phyloP scores from a whole-genome alignment of 805 yeast genomes.

The Starmerella bombi region DNA sequence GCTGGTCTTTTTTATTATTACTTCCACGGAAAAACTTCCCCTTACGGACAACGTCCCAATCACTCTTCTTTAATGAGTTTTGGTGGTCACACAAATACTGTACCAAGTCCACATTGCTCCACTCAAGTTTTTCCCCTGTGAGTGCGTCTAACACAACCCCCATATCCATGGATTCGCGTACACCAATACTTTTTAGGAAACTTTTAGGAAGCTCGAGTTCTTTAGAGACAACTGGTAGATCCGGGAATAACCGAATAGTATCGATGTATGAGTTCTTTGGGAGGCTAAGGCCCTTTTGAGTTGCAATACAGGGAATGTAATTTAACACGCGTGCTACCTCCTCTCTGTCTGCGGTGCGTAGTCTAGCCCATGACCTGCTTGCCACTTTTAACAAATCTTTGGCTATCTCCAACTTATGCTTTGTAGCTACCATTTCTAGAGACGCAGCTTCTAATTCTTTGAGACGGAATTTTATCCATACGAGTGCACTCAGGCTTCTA shows the following conservation, averaged over 20 bases:
- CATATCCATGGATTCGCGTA: conserved; percentile 31
- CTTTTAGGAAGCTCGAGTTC: conserved; percentile 15
- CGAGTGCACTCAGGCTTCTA: neutral
- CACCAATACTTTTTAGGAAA: conserved; percentile 25
- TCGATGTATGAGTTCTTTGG: conserved; percentile 28
- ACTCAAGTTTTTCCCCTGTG: conserved; percentile 21
- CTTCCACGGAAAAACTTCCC: conserved; percentile 24
- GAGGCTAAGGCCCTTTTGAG: conserved; percentile 28
- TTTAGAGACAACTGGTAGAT: conserved; percentile 26
- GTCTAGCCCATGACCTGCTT: conserved; percentile 22
- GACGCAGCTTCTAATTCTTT: too few species aligned
- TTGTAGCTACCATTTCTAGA: neutral
- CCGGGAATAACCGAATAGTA: conserved; percentile 27
- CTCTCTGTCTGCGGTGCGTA: conserved; percentile 6
- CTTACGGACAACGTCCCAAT: conserved; percentile 24
- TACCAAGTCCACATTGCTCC: conserved; percentile 29
- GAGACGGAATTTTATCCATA: conserved; percentile 8
- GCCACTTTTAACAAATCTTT: conserved; percentile 20
- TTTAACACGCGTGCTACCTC: conserved; percentile 13
- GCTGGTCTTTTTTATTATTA: neutral
- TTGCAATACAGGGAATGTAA: conserved; percentile 26
- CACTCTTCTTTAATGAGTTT: conserved; percentile 22
- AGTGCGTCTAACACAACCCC: conserved; percentile 28
- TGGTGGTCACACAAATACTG: conserved; percentile 25
- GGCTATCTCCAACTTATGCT: neutral